A percentile compares a stretch with the other conserved stretches of the same genome.
Evolutionary conservation across 768 basidiomycete genomes (phyloP).

Genomic region (Kwoniella mangroviensis): DNA sequence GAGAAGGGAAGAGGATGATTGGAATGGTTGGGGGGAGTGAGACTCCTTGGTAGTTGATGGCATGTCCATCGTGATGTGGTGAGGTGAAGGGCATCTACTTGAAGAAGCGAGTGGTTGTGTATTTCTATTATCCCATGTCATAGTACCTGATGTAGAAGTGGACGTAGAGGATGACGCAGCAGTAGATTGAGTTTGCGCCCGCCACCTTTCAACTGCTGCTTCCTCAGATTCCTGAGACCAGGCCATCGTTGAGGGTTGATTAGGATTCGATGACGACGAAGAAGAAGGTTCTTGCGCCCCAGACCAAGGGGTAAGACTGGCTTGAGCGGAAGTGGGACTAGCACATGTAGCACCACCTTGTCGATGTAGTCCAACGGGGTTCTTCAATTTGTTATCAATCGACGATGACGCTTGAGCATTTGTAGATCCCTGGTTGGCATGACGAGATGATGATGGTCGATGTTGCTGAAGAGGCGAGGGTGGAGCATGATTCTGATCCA

Average conservation of each 20-base stretch:
- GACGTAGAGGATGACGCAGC: not conserved
- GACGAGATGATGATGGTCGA: constrained; percentile 28
- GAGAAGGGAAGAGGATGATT: constrained; percentile 35
- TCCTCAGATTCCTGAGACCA: constrained; percentile 25
- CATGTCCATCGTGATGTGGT: constrained; percentile 14
- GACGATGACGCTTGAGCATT: constrained; percentile 4
- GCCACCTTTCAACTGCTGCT: constrained; percentile 23
- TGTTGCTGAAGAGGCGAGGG: constrained; percentile 41
- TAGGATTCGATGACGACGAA: constrained; percentile 10
- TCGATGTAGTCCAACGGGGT: constrained; percentile 23
- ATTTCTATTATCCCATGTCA: constrained; percentile 8
- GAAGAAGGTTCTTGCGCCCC: constrained; percentile 23
- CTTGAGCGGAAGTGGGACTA: constrained; percentile 26
- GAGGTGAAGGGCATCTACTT: constrained; percentile 28
- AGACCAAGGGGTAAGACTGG: constrained; percentile 24
- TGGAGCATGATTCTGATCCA: constrained; percentile 42
- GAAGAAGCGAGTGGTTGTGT: constrained; percentile 32
- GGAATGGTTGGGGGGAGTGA: constrained; percentile 4
- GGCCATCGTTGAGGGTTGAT: constrained; percentile 11
- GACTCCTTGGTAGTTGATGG: not conserved
- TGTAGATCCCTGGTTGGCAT: constrained; percentile 15
- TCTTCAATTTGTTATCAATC: constrained; percentile 27
- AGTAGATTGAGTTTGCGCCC: constrained; percentile 7
- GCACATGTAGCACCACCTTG: constrained; percentile 21
- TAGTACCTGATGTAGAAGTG: not conserved